Conservation (phyloP, 257 asterid genomes). For the Solanum etuberosum region DNA sequence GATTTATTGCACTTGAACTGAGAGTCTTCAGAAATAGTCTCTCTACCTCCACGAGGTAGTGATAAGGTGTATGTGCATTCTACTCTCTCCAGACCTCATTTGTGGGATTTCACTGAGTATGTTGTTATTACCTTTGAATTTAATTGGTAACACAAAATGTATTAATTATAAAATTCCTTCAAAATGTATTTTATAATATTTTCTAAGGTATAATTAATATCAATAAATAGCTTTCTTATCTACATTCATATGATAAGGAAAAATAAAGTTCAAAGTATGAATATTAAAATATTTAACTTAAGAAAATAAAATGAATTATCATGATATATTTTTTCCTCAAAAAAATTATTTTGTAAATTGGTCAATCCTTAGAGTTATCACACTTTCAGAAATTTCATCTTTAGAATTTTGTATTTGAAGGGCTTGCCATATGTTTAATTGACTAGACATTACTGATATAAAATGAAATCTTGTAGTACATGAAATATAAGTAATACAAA, state of each 20-base stretch:
- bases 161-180: background rate
- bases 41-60: too few relatives aligned
- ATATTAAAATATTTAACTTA: too few relatives aligned
- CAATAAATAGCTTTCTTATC: background rate
- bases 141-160: too few relatives aligned
- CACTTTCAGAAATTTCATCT: background rate
- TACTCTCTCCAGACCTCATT: too few relatives aligned
- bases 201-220: background rate
- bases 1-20: too few relatives aligned
- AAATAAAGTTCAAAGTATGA: background rate
- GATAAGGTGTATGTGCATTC: too few relatives aligned
- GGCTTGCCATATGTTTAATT: background rate
- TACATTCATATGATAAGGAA: background rate
- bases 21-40: too few relatives aligned
- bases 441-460: background rate
- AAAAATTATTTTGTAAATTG: background rate
- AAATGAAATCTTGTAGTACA: background rate
- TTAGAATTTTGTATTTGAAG: background rate
- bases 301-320: background rate
- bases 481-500: background rate
- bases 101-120: too few relatives aligned
- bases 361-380: background rate
- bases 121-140: too few relatives aligned
- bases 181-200: too few relatives aligned
- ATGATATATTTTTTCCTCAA: background rate